Percentiles rank a stretch among this genome's conserved stretches.
Evolutionary conservation across 2,329 filamentous ascomycete genomes (phyloP).

Genomic region (Lithohypha guttulata): DNA sequence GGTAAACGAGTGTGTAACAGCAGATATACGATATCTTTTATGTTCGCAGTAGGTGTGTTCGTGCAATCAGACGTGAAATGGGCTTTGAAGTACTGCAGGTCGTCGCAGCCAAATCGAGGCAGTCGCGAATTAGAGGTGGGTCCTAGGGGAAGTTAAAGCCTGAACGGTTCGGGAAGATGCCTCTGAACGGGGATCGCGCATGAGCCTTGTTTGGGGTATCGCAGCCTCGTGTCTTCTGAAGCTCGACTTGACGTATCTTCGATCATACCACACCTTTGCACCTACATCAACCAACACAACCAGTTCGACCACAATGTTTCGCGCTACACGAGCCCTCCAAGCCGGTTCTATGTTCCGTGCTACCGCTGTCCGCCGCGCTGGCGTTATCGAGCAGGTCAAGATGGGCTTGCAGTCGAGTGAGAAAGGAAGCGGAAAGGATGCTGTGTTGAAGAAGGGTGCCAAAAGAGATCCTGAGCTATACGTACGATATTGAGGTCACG

Average conservation of each 20-base stretch:
- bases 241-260: no score
- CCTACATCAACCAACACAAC: no score
- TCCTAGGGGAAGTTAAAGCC: background rate
- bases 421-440: constrained; percentile 24
- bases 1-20: no score
- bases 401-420: constrained; percentile 38
- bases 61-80: no score
- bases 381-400: constrained; percentile 20
- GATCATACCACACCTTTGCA: no score
- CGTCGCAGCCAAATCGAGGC: background rate
- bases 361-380: constrained; percentile 14
- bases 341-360: background rate
- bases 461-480: constrained; percentile 66
- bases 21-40: no score
- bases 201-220: background rate
- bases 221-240: no score
- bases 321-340: constrained; percentile 5
- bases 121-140: background rate
- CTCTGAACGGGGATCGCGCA: background rate
- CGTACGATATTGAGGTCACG: constrained; percentile 37
- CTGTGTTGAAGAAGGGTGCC: constrained; percentile 49
- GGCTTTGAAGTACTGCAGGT: no score
- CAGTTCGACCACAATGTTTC: constrained; percentile 3
- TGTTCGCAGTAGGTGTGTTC: no score
- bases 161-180: no score